A percentile compares a stretch with the other conserved stretches of the same genome.
phyloP scores from a whole-genome alignment of 345 rosid genomes.

The Dipteronia dyeriana region DNA sequence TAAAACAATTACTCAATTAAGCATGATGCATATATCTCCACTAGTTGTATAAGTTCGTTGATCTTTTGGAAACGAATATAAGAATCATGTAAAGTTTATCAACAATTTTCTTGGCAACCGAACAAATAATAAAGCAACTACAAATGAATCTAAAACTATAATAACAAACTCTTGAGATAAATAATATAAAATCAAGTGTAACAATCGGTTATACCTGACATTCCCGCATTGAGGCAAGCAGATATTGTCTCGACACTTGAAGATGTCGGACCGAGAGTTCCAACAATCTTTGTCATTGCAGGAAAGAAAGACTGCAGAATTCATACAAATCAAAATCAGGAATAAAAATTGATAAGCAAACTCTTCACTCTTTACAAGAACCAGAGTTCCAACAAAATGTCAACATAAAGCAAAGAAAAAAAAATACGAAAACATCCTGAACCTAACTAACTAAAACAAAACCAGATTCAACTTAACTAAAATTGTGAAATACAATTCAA shows the following conservation, averaged over 20 bases:
- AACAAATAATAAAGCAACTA: background rate
- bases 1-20: slow-evolving; percentile 9
- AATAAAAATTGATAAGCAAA: background rate
- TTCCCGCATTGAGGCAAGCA: slow-evolving; percentile 62
- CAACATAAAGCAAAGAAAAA: background rate
- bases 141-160: background rate
- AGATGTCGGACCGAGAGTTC: slow-evolving; percentile 69
- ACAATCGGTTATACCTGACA: slow-evolving; percentile 53
- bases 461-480: background rate
- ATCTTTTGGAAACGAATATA: background rate
- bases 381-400: background rate
- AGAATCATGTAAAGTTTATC: background rate
- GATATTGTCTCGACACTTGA: slow-evolving; percentile 50
- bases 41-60: background rate
- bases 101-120: background rate
- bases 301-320: slow-evolving; percentile 59
- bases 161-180: background rate
- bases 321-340: slow-evolving; percentile 10
- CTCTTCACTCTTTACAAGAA: background rate
- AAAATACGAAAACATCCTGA: background rate
- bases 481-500: background rate
- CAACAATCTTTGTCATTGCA: slow-evolving; percentile 72
- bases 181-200: background rate
- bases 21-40: background rate
- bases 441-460: background rate